These are phyloP conservation scores for Oenanthe sinensis DNA, from an alignment of 129 eudicot genomes.

Conservation along the genomic window DNA sequence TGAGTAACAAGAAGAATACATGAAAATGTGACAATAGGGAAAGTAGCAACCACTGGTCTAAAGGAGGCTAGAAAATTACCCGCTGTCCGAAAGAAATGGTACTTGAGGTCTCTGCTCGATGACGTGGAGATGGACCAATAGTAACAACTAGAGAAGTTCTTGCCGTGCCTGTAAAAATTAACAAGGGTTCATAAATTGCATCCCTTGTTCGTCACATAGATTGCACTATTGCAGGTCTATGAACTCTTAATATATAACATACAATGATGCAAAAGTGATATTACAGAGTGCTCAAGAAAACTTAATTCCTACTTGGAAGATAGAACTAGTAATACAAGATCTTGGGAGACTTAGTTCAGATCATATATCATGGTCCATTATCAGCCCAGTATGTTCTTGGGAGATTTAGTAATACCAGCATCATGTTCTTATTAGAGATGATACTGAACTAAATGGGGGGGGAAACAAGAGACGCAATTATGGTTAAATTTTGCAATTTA, in stretches of 20 bases:
- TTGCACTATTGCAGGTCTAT: background rate
- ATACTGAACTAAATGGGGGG: background rate
- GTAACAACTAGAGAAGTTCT: conserved; percentile 90
- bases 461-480: background rate
- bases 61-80: conserved; percentile 28
- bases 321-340: background rate
- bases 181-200: background rate
- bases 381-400: background rate
- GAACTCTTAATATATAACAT: background rate
- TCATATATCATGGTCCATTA: background rate
- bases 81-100: conserved; percentile 96
- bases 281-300: background rate
- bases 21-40: background rate
- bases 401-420: background rate
- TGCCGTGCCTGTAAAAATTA: conserved; percentile 61
- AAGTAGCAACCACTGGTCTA: background rate
- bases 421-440: background rate
- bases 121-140: conserved; percentile 94
- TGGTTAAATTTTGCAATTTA: background rate
- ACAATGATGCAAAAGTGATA: background rate
- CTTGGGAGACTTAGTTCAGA: background rate
- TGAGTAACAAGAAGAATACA: background rate
- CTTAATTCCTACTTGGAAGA: background rate
- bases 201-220: background rate
- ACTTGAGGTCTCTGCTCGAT: conserved; percentile 91